These are phyloP conservation scores for Naegleria gruberi DNA, from an alignment of 208 protist species.

Conservation along the genomic window DNA sequence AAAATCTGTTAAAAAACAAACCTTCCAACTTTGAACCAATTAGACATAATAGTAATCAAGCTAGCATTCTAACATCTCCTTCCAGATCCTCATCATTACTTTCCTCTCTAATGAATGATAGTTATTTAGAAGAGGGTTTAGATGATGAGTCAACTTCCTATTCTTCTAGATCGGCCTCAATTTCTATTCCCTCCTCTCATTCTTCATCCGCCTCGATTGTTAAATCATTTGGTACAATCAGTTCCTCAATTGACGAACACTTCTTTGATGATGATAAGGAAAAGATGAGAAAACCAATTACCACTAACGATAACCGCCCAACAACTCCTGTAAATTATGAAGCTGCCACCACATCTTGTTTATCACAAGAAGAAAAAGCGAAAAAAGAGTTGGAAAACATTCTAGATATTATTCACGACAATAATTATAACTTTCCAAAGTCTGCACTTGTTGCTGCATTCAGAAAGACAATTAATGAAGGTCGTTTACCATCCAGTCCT, in stretches of 20 bases:
- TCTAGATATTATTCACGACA: background rate
- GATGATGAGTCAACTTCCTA: too few relatives aligned
- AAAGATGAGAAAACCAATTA: background rate
- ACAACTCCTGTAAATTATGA: background rate
- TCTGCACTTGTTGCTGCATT: background rate
- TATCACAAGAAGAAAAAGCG: background rate
- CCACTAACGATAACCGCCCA: background rate
- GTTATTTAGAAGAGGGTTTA: too few relatives aligned
- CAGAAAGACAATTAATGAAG: background rate
- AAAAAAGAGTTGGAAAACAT: background rate
- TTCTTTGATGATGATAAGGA: background rate
- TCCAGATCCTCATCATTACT: too few relatives aligned
- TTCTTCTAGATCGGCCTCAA: too few relatives aligned
- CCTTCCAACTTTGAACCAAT: too few relatives aligned
- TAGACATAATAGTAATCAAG: too few relatives aligned
- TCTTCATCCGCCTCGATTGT: background rate
- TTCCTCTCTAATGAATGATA: too few relatives aligned
- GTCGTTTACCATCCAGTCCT: background rate
- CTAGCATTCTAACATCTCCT: too few relatives aligned
- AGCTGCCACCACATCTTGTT: background rate
- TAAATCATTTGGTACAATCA: background rate
- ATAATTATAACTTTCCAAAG: background rate
- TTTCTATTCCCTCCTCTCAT: too few relatives aligned
- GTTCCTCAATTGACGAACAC: background rate
- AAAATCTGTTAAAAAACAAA: too few relatives aligned